phyloP scores from a whole-genome alignment of 805 yeast species.

The Candida ascalaphidarum region DNA sequence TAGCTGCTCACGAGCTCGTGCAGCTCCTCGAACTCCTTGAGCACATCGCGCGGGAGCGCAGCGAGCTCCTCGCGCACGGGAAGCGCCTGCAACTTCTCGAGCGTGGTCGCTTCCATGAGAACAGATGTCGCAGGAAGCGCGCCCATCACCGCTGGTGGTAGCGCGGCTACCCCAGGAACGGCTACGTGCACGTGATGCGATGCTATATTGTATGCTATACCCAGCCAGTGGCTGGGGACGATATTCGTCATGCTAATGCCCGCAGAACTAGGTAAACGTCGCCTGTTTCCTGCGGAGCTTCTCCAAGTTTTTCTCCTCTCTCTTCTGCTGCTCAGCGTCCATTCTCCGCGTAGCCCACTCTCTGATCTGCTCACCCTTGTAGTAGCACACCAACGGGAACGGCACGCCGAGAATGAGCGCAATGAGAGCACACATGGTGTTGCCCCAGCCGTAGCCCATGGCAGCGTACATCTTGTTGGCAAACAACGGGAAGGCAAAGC shows the following conservation, averaged over 20 bases:
- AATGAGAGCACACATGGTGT: conserved; percentile 28
- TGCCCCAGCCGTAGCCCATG: conserved; percentile 33
- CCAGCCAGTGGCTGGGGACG: too few relatives aligned
- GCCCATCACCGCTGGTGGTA: too few relatives aligned
- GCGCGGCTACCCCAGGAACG: too few relatives aligned
- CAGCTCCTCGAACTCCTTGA: conserved; percentile 18
- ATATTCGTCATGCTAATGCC: too few relatives aligned
- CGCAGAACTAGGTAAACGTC: too few relatives aligned
- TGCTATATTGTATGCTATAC: too few relatives aligned
- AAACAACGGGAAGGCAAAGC: conserved; percentile 29
- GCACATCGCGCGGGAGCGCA: conserved; percentile 17
- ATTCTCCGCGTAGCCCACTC: conserved; percentile 22
- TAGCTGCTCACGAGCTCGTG: conserved; percentile 23
- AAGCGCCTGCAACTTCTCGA: conserved; percentile 7
- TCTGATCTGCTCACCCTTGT: conserved; percentile 27
- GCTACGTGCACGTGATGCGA: too few relatives aligned
- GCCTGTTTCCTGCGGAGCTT: conserved; percentile 3
- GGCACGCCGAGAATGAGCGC: conserved; percentile 27
- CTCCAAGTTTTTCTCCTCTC: conserved; percentile 13
- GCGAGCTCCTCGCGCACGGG: conserved; percentile 21
- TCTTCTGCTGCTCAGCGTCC: conserved; percentile 12
- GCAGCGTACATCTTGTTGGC: conserved; percentile 26
- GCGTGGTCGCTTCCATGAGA: too few relatives aligned
- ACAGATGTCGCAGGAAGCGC: too few relatives aligned
- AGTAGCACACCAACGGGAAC: conserved; percentile 27